Evolutionary conservation across 805 yeast species (phyloP), one percentile per base, ranked within the genome.

Genomic region (Myxozyma mucilagina): DNA sequence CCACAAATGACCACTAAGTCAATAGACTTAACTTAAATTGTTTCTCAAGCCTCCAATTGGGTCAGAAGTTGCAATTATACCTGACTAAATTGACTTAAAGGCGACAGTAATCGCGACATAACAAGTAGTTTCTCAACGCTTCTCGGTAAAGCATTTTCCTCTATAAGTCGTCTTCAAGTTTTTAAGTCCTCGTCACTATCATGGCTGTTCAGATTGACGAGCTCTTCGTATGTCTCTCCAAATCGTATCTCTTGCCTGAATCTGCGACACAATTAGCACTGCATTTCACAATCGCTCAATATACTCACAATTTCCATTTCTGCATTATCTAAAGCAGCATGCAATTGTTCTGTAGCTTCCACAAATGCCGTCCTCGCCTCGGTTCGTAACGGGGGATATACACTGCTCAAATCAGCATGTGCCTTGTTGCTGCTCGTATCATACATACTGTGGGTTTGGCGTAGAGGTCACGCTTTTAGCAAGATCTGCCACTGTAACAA

Each of bases 401-500:
- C 52, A 11, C 65, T 61, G 49, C 14, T 18, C 32, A 18, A 11
- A 41, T n/a, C n/a, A n/a, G n/a, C n/a, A n/a, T n/a, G n/a, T n/a
- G n/a, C n/a, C n/a, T n/a, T n/a, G n/a, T n/a, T n/a, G n/a, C n/a
- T n/a, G n/a, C n/a, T n/a, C n/a, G n/a, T n/a, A 29, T 10, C 42
- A 14, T 32, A 39, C 62, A 18, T 47, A 59, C 65, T 39, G 42
- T 10, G 63, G 60, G 34, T 56, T 62, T n/a, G 63, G 58, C 9
- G 55, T 31, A 4, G 53, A 20, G 9, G 53, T 34, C 32, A 59
- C 42, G 41, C 39, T 32, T 18, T 52, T 59, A 7, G 56, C 10
- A 36, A 59, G 54, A 32, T 62, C 48, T 4, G 66, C 66, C 1
- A 59, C 48, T 2, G 63, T 32, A 20, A 62, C 55, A n/a, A 62